These are phyloP conservation scores for Curvularia lunata DNA, from an alignment of 2,329 filamentous ascomycete genomes.

Conservation along the genomic window DNA sequence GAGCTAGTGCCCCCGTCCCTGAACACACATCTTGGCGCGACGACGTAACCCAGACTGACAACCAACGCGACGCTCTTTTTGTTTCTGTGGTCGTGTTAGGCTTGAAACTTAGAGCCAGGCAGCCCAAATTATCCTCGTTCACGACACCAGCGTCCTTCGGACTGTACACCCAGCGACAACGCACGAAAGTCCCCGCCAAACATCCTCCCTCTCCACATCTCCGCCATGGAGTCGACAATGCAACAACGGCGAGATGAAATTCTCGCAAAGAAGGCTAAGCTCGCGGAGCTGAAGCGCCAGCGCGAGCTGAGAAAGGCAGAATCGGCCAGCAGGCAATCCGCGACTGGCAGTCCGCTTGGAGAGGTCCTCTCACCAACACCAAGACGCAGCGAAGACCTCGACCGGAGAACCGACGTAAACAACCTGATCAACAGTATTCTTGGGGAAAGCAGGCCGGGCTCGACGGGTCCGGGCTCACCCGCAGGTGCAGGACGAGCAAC, in stretches of 20 bases:
- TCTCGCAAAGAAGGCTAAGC: constrained; percentile 92
- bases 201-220: constrained; percentile 13
- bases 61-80: constrained; percentile 7
- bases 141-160: not conserved
- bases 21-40: constrained; percentile 36
- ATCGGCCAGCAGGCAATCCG: constrained; percentile 68
- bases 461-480: constrained; percentile 63
- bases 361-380: constrained; percentile 78
- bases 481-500: constrained; percentile 61
- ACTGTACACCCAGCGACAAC: not conserved
- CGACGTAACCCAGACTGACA: constrained; percentile 17
- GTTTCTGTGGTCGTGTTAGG: not conserved
- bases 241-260: constrained; percentile 93
- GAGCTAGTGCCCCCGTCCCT: constrained; percentile 28
- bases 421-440: constrained; percentile 83
- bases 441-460: constrained; percentile 75
- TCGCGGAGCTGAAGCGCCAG: constrained; percentile 93
- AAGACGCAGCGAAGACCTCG: constrained; percentile 67
- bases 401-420: constrained; percentile 73
- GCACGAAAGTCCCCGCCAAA: constrained; percentile 1
- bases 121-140: not conserved
- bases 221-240: constrained; percentile 61
- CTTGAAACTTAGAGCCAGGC: not conserved
- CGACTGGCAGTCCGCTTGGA: constrained; percentile 65
- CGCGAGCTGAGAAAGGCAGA: constrained; percentile 83